Conservation (phyloP, 2,329 filamentous ascomycete genomes). For the Fusarium poae region DNA sequence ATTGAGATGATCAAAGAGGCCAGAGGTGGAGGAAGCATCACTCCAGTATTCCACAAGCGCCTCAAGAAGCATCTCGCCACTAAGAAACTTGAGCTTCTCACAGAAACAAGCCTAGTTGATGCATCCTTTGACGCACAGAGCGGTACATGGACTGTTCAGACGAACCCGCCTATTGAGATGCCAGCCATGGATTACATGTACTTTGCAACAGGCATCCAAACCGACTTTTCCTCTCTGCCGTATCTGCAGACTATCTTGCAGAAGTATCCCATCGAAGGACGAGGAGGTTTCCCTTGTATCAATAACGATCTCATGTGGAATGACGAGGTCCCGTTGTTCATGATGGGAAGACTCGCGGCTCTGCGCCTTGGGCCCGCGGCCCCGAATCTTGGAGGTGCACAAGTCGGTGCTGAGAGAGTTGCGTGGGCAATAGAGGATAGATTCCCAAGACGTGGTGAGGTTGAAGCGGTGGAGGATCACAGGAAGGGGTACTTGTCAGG, state of each 20-base stretch:
- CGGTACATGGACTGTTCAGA: slow-evolving; percentile 59
- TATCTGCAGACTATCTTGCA: slow-evolving; percentile 70
- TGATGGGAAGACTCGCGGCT: slow-evolving; percentile 76
- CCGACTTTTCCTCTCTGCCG: slow-evolving; percentile 71
- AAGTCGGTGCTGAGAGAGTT: slow-evolving; percentile 79
- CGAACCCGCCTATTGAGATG: slow-evolving; percentile 66
- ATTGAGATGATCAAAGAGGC: slow-evolving; percentile 74
- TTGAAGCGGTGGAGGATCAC: slow-evolving; percentile 22
- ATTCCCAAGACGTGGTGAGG: slow-evolving; percentile 41
- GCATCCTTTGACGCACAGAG: slow-evolving; percentile 62
- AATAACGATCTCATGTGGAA: slow-evolving; percentile 83
- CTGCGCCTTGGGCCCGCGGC: slow-evolving; percentile 79
- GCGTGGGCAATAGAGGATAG: slow-evolving; percentile 77
- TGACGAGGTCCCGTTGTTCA: slow-evolving; percentile 78
- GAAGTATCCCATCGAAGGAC: slow-evolving; percentile 71
- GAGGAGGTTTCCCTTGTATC: slow-evolving; percentile 77
- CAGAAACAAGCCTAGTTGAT: slow-evolving; percentile 67
- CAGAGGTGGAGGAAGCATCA: slow-evolving; percentile 82
- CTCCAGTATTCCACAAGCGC: slow-evolving; percentile 75
- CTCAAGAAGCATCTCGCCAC: slow-evolving; percentile 69
- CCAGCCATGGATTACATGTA: slow-evolving; percentile 77
- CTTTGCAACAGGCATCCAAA: slow-evolving; percentile 79
- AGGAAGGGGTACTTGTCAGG: slow-evolving; percentile 52
- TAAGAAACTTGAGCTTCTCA: slow-evolving; percentile 67
- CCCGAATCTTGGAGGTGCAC: slow-evolving; percentile 79